Base-by-base conservation (phyloP, 768 basidiomycete genomes). In the Coprinopsis cinerea region DNA sequence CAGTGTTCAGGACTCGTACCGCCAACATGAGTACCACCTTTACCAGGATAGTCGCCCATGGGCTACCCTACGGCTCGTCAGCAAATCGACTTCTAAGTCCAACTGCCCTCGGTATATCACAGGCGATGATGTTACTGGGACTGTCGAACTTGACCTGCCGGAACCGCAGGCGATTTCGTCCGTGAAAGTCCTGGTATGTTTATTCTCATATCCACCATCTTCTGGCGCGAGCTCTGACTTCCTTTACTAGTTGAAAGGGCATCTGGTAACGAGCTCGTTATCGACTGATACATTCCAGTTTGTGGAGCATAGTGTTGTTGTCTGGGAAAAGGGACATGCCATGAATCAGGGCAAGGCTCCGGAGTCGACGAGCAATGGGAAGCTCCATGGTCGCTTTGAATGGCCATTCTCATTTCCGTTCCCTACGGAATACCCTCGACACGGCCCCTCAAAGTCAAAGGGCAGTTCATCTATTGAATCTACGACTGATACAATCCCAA, bases 321-420 rank as follows among this genome's bases (percentile, higher is more conserved):
- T 66, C 24, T 67, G 64, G 64, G 50, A 59, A 9, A 64, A 58
- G 30, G 59, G 60, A 4, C 53, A 57, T 27, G 60, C 59, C 9
- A 54, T 49, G 20, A 18, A 41, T 15, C 30, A 25, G 13, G 27
- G 10, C 27, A 2, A 51, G 30, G 44, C 49, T n/a, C 45, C 47
- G 22, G 50, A 18, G n/a, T 24, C 24, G 10, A 30, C 25, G 24
- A 14, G 47, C 17, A 30, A 55, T 17, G 60, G 62, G 1, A 63
- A 59, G 51, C 30, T 62, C 4, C 26, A 44, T 1, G 67, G 69
- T 17, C 53, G 58, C 43, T 63, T 64, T 30, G 57, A 49, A 3
- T 67, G 65, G 58, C 59, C 64, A 17, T 68, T 70, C 47, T 61
- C 62, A 2, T 61, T 70, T 40, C 53, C 61, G 13, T 58, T 67